Evolutionary conservation across 257 asterid genomes (phyloP), one percentile per base, ranked within the genome.

Genomic region (Solanum rostratum): DNA sequence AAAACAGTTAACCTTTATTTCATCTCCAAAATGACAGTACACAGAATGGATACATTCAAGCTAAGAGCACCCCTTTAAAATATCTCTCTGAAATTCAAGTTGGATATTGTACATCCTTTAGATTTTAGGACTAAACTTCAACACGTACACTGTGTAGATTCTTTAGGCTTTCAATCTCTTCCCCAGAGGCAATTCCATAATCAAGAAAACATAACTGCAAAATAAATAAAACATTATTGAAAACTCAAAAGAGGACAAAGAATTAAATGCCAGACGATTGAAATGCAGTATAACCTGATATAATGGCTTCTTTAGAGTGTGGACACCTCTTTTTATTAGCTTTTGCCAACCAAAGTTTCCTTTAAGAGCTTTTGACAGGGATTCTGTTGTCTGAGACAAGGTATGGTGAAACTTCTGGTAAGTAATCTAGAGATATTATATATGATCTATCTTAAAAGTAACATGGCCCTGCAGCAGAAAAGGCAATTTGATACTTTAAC

Each of bases 321-420:
- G 98, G 78, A 87, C 88, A 5, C 99, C 97, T 88, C 98, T 93
- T 91, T 96, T 94, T 82, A 93, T 90, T 69, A 92, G 86, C 86
- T 89, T 88, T 87, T 93, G 97, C 98, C 99, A 96, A 84, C 99
- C 97, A 29, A 37, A 83, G 13, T 92, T 94, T 71, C 82, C 83
- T 85, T 62, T 85, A 39, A 88, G 86, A 81, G 85, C 85, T 81
- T 73, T 86, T 84, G 20, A 90, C 80, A 96, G 41, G 85, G 86
- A 88, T 78, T 89, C 90, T 49, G 98, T 93, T 89, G 82, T 85
- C 99, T 96, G 89, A 41, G 62, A 76, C 63, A 76, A 46, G 45
- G 45, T 16, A 76, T 27, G 15, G 62, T 22, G 82, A 27, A 87
- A 88, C 86, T 83, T 83, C 30, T 66, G 68, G 78, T 83, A 54